A percentile compares a stretch with the other conserved stretches of the same genome.
phyloP scores from a whole-genome alignment of 2,329 filamentous ascomycete genomes.

The Penicillium sp. region DNA sequence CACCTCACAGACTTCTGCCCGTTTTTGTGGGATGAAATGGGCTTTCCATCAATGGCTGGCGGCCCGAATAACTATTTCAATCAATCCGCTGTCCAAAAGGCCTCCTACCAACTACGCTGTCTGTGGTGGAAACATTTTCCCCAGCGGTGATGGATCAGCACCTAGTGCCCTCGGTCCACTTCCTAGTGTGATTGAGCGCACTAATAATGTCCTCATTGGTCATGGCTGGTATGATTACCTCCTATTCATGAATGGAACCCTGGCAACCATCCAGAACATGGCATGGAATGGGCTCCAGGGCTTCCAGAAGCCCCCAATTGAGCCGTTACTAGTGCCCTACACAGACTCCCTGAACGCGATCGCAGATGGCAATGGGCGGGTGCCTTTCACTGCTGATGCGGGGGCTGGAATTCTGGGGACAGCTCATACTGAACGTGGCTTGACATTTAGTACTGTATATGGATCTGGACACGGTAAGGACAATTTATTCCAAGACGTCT shows the following conservation, averaged over 20 bases:
- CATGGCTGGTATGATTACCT: slow-evolving; percentile 75
- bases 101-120: slow-evolving; percentile 56
- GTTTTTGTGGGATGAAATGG: slow-evolving; percentile 68
- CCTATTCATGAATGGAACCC: slow-evolving; percentile 70
- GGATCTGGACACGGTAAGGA: slow-evolving; percentile 64
- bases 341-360: slow-evolving; percentile 46
- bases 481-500: not conserved
- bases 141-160: slow-evolving; percentile 56
- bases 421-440: slow-evolving; percentile 73
- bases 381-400: slow-evolving; percentile 49
- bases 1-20: slow-evolving; percentile 75
- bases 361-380: slow-evolving; percentile 51
- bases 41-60: slow-evolving; percentile 69
- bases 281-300: slow-evolving; percentile 76
- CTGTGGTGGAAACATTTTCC: slow-evolving; percentile 47
- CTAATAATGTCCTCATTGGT: slow-evolving; percentile 74
- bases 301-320: slow-evolving; percentile 66
- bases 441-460: slow-evolving; percentile 72
- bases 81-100: slow-evolving; percentile 69
- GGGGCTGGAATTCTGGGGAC: slow-evolving; percentile 73
- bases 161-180: slow-evolving; percentile 53
- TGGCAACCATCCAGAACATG: slow-evolving; percentile 80
- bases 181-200: slow-evolving; percentile 74
- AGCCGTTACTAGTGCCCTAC: slow-evolving; percentile 73
- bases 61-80: slow-evolving; percentile 72